Evolutionary conservation across 345 rosid species (phyloP).

Genomic region (Punica granatum): DNA sequence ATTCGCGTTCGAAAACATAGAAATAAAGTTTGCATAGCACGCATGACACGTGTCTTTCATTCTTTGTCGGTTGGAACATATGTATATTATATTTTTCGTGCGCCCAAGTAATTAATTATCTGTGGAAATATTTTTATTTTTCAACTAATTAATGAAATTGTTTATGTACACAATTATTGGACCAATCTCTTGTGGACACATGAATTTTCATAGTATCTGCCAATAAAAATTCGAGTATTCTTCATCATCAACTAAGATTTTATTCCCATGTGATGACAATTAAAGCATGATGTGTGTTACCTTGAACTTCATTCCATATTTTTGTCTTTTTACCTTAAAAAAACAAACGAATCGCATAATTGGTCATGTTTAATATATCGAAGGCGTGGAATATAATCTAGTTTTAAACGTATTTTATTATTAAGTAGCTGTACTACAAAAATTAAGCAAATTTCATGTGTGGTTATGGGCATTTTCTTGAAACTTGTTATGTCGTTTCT

Average conservation of each 20-base stretch:
- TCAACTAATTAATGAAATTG: no score
- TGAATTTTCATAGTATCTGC: no score
- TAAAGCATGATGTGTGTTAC: not conserved
- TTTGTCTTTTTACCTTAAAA: not conserved
- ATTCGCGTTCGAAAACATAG: not conserved
- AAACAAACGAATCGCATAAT: not conserved
- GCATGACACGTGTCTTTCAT: not conserved
- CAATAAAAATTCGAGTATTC: no score
- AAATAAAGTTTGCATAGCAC: not conserved
- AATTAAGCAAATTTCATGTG: not conserved
- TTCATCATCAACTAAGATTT: not conserved
- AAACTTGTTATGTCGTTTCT: slow-evolving; percentile 6
- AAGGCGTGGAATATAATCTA: not conserved
- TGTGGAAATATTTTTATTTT: no score
- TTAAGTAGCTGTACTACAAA: not conserved
- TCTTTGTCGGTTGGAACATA: not conserved
- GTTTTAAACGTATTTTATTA: not conserved
- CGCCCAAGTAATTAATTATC: no score
- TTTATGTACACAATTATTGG: not conserved
- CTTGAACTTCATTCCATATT: not conserved
- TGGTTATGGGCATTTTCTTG: not conserved
- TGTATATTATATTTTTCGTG: no score
- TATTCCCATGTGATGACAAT: not conserved
- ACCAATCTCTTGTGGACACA: no score
- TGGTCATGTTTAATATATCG: not conserved